Base-by-base conservation (phyloP, 176 grass and related monocot species). In the Elymus sibiricus region DNA sequence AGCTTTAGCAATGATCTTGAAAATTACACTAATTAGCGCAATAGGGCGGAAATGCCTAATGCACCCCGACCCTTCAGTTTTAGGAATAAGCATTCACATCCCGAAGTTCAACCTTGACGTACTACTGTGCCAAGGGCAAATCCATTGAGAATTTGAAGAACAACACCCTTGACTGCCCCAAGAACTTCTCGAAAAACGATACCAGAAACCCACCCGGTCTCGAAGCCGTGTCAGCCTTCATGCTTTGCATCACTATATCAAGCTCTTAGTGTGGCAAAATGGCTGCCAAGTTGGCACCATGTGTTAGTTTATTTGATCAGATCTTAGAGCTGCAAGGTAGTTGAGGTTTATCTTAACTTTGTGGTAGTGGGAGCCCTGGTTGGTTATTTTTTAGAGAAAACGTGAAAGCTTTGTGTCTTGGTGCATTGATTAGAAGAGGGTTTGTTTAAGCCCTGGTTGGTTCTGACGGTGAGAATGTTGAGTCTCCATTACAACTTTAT, bases 261-360 rank as follows among this genome's bases (percentile, higher is more conserved):
- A 56, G 51, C 51, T 56, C 3, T 19, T 83, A 22, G 26, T 29
- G 60, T 44, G 74, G 22, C 2, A 60, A 66, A 49, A 26, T 76
- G 59, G 32, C 76, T 65, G 19, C 9, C 21, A 40, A 29, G 44
- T 3, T 40, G 9, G 35, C 40, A 9, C 61, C 76, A 1, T 78
- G 71, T 77, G 29, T 84, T 84, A 28, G 32, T 21, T 85, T 69
- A 24, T 34, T 64, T 68, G 32, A 79, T 79, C 55, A 72, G 69
- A 78, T 49, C 71, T 4, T 22, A 65, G 8, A 63, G 40, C 34
- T 17, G 14, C 79, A 37, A 73, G 21, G 12, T 26, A 35, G 42
- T 59, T 59, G 44, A 24, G 42, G 9, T 83, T 55, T 62, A 46
- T 56, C 56, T 44, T 26, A 75, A 65, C 11, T 29, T 35, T 64